A percentile compares a stretch with the other conserved stretches of the same genome.
phyloP scores from a whole-genome alignment of 495 filamentous ascomycete species.

The Penicillium lagena region DNA sequence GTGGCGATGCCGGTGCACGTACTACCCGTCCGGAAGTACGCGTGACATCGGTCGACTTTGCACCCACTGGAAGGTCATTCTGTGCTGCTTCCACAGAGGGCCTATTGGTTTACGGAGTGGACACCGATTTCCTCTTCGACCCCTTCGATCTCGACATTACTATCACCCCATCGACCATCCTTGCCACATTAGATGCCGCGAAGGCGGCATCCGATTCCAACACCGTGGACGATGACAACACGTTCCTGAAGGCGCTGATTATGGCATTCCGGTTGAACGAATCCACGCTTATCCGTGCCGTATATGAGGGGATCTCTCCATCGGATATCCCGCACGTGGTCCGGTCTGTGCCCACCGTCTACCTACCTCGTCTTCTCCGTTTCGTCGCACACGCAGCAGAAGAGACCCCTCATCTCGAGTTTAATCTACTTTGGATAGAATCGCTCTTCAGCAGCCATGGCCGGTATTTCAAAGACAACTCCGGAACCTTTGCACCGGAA shows the following conservation, averaged over 20 bases:
- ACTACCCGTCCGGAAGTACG: constrained; percentile 74
- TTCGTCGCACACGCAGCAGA: constrained; percentile 86
- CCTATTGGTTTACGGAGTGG: constrained; percentile 83
- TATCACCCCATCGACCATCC: constrained; percentile 76
- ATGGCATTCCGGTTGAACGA: constrained; percentile 97
- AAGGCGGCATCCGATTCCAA: constrained; percentile 23
- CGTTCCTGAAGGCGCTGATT: constrained; percentile 85
- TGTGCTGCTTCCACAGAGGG: constrained; percentile 95
- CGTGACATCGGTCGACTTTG: constrained; percentile 80
- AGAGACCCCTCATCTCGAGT: constrained; percentile 86
- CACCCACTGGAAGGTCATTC: constrained; percentile 81
- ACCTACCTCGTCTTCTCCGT: constrained; percentile 71
- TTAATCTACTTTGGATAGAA: constrained; percentile 88
- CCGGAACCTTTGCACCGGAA: constrained; percentile 69
- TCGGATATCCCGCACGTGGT: constrained; percentile 73
- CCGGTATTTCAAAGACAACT: constrained; percentile 71
- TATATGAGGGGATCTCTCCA: constrained; percentile 78
- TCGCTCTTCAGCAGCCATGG: constrained; percentile 78
- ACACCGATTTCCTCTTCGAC: constrained; percentile 74
- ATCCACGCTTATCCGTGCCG: constrained; percentile 63
- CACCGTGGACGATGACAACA: constrained; percentile 46
- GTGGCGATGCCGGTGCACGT: constrained; percentile 74
- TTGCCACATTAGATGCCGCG: constrained; percentile 58
- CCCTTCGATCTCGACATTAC: constrained; percentile 93
- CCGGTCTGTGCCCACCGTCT: constrained; percentile 73